Evolutionary conservation across 768 basidiomycete genomes (phyloP), one percentile per base, ranked within the genome.

Genomic region (Hygrophoropsis aurantiaca): DNA sequence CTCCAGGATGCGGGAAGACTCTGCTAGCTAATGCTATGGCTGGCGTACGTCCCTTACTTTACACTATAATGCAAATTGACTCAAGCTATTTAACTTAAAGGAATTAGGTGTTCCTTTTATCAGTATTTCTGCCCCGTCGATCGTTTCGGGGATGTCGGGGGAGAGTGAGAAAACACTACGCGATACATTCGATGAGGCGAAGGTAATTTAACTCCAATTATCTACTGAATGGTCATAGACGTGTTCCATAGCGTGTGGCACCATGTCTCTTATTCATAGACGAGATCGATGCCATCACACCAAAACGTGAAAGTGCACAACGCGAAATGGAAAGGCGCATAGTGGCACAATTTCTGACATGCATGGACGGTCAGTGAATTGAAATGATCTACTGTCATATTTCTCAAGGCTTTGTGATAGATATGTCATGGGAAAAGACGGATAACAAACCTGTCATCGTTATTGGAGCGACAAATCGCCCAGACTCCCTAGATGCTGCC

Each of bases 241-340:
- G 2, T 32, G 11, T 33, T 36, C 18, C 16, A 11, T 55, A 94
- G 91, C 82, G 87, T 49, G 76, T 89, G 6, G 94, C 97, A 0
- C 97, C 94, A 0, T 97, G 94, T 58, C 73, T 99, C 1, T 67
- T 99, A 8, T 98, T 98, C 70, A 90, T 99, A 36, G 95, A 99
- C 63, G 97, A 98, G 63, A 97, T 98, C 16, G 94, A 98, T 59
- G 92, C 94, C 6, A 94, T 99, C 52, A 97, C 94, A 0, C 94
- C 94, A 0, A 99, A 98, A 70, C 75, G 97, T 50, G 97, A 99
- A 68, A 97, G 90, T 56, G 95, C 97, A 0, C 97, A 99, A 59
- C 76, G 95, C 47, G 97, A 98, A 69, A 98, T 97, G 97, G 97
- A 98, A 60, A 72, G 94, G 37, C 79, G 97, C 11, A 98, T 99